phyloP scores from a whole-genome alignment of 768 basidiomycete genomes.

The Dacryopinax primogenitus region DNA sequence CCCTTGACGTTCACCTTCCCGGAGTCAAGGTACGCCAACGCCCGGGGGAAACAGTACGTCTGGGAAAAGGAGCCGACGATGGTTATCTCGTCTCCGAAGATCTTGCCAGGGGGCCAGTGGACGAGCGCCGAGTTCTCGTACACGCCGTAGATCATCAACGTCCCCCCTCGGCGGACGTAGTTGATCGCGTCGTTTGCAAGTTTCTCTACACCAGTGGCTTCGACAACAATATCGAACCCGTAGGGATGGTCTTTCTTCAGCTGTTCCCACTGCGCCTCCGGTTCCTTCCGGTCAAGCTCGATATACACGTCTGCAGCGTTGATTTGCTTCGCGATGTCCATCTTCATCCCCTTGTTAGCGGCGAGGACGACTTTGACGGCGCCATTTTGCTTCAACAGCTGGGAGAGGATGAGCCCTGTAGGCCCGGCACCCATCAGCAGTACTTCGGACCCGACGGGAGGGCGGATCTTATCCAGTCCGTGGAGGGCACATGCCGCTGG shows the following conservation, averaged over 20 bases:
- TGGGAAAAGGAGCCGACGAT: slow-evolving; percentile 89
- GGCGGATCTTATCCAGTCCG: slow-evolving; percentile 75
- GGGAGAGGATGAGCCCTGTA: slow-evolving; percentile 80
- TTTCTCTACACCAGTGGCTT: slow-evolving; percentile 73
- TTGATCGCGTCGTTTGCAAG: slow-evolving; percentile 81
- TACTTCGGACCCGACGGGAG: slow-evolving; percentile 71
- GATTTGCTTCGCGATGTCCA: slow-evolving; percentile 68
- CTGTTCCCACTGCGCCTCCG: slow-evolving; percentile 65
- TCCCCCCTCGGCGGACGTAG: slow-evolving; percentile 75
- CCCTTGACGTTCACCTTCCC: slow-evolving; percentile 71
- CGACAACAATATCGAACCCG: slow-evolving; percentile 79
- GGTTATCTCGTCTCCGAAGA: slow-evolving; percentile 62
- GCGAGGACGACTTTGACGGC: slow-evolving; percentile 70
- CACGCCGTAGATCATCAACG: slow-evolving; percentile 80
- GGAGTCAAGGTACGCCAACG: slow-evolving; percentile 76
- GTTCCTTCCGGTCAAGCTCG: slow-evolving; percentile 64
- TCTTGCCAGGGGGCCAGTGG: slow-evolving; percentile 76
- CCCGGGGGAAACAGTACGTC: slow-evolving; percentile 79
- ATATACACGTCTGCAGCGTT: slow-evolving; percentile 75
- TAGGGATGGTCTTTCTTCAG: slow-evolving; percentile 71
- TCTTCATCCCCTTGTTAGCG: slow-evolving; percentile 77
- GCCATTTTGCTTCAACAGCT: slow-evolving; percentile 77
- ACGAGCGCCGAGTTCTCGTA: slow-evolving; percentile 77
- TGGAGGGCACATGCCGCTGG: slow-evolving; percentile 87
- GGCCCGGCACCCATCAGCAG: slow-evolving; percentile 83